Evolutionary conservation across 768 basidiomycete species (phyloP).

Genomic region (Psilocybe azurescens): DNA sequence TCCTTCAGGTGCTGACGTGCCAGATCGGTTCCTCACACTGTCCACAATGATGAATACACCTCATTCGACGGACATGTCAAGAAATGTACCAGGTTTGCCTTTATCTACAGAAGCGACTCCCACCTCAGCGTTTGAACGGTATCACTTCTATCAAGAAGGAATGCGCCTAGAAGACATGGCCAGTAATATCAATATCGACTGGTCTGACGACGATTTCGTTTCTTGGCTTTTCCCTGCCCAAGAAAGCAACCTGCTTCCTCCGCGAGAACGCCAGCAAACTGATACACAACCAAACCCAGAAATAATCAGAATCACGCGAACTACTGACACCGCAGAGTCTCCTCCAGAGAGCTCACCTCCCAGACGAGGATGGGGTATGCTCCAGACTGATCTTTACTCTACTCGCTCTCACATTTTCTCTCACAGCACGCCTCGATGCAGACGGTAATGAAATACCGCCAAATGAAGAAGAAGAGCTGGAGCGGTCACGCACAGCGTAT

Average conservation of each 20-base stretch:
- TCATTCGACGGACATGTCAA: not conserved
- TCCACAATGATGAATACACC: not conserved
- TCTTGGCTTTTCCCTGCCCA: slow-evolving; percentile 34
- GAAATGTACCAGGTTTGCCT: slow-evolving; percentile 2
- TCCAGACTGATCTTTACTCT: slow-evolving; percentile 7
- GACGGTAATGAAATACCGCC: slow-evolving; percentile 70
- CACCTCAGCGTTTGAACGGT: not conserved
- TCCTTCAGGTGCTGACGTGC: not conserved
- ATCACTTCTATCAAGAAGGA: slow-evolving; percentile 9
- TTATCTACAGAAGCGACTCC: slow-evolving; percentile 1
- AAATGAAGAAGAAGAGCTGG: slow-evolving; percentile 66
- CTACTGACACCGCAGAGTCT: slow-evolving; percentile 19
- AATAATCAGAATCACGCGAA: slow-evolving; percentile 21
- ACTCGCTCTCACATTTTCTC: slow-evolving; percentile 2
- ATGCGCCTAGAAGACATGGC: slow-evolving; percentile 40
- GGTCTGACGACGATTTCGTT: slow-evolving; percentile 42
- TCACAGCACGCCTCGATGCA: slow-evolving; percentile 53
- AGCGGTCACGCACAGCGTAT: slow-evolving; percentile 55
- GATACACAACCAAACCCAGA: slow-evolving; percentile 17
- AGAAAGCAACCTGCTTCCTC: slow-evolving; percentile 7
- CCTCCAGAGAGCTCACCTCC: slow-evolving; percentile 25
- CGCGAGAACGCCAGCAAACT: slow-evolving; percentile 7
- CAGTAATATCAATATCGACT: slow-evolving; percentile 44
- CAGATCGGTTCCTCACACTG: slow-evolving; percentile 1
- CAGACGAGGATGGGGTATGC: slow-evolving; percentile 54